Conservation (phyloP, 1,284 basidiomycete genomes). For the Tremellales sp. region DNA sequence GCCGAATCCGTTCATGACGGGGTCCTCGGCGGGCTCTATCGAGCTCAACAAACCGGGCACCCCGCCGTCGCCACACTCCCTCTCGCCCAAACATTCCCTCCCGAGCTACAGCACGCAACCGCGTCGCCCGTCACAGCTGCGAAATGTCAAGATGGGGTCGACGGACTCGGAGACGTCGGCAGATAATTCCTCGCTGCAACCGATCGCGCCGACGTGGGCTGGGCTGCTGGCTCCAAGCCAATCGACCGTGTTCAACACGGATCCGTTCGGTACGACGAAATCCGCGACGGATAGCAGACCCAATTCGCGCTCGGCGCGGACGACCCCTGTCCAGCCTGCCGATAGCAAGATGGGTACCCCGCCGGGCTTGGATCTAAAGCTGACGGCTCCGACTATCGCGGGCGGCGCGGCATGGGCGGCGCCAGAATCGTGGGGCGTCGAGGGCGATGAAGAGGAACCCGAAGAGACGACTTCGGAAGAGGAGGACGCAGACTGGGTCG, state of each 20-base stretch:
- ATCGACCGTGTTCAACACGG: constrained; percentile 37
- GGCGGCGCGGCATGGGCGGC: constrained; percentile 50
- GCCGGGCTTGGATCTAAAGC: too few species aligned
- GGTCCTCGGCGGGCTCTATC: constrained; percentile 19
- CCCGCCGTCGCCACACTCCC: constrained; percentile 36
- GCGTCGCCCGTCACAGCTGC: constrained; percentile 45
- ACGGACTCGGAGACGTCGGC: constrained; percentile 25
- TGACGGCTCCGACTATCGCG: background rate
- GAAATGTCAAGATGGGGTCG: constrained; percentile 42
- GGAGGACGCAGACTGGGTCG: constrained; percentile 36
- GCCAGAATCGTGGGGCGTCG: constrained; percentile 56
- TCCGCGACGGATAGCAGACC: too few species aligned
- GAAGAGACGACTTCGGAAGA: constrained; percentile 26
- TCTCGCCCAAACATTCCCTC: constrained; percentile 31
- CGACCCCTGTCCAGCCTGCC: background rate
- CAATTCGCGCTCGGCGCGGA: too few species aligned
- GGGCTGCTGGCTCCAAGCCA: constrained; percentile 7
- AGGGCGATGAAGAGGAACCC: constrained; percentile 46
- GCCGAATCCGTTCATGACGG: constrained; percentile 27
- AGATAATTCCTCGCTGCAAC: constrained; percentile 14
- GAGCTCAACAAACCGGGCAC: constrained; percentile 22
- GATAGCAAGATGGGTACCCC: too few species aligned
- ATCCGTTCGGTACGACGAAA: constrained; percentile 30
- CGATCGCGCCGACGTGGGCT: constrained; percentile 37
- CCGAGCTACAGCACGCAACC: constrained; percentile 28